Base-by-base conservation (phyloP, 305 asterid species). In the Rubia peregrina region DNA sequence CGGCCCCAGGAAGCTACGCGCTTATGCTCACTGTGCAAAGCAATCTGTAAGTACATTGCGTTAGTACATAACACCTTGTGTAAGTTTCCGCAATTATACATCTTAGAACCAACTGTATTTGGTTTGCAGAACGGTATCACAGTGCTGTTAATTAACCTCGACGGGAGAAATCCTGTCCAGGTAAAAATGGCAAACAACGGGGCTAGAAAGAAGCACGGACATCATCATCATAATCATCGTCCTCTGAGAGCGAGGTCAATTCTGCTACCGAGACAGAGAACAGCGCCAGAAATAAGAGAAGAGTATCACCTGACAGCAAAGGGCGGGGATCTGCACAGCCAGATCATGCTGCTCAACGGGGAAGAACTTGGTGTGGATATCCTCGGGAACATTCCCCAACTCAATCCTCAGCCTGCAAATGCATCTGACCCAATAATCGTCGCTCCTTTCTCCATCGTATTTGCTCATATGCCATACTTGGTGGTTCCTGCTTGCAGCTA, bases 1-100 rank as follows among this genome's bases (percentile, higher is more conserved):
- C 0, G 92, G 89, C 70, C 77, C 84, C 9, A 82, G 73, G 62
- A 83, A 72, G 67, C 69, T 91, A 73, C 96, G 97, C n/a, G 89
- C 95, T 33, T 94, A 91, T 21, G 84, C 97, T 38, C 98, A 91
- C 71, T 91, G 97, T 42, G 83, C 96, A 21, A 91, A 88, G 72
- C 80, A 85, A 73, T 85, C 92, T 17, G 97, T 89, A 86, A 89
- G 96, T 80, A 26, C 13, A 48, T 10, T 19, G 21, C 48, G 17
- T 6, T 46, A 46, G 14, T 19, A 53, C 30, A 57, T 57, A 19
- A 9, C 1, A 21, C 2, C 62, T 9, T 21, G 66, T 21, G 16
- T 10, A 41, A 43, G 60, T 49, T 41, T 26, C 40, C 24, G 51
- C 61, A 2, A 67, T 16, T 7, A 64, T 64, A 3, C 21, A 38